A percentile compares a stretch with the other conserved stretches of the same genome.
Evolutionary conservation across 495 filamentous ascomycete species (phyloP).

Genomic region (Podospora pseudoanserina): DNA sequence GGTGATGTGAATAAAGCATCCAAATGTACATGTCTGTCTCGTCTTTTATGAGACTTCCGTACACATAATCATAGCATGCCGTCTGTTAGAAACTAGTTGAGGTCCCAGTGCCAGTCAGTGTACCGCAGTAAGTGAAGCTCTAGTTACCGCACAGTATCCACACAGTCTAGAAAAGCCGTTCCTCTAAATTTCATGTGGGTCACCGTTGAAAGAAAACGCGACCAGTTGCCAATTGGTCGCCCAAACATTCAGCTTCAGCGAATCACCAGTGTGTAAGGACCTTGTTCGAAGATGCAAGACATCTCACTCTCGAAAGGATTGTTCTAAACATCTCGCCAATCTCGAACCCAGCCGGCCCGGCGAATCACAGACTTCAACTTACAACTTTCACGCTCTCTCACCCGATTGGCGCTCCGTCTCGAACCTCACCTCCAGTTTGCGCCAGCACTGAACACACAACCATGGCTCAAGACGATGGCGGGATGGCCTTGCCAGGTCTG

Average conservation of each 20-base stretch:
- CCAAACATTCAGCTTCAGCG: background rate
- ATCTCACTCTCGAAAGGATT: background rate
- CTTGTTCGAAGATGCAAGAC: background rate
- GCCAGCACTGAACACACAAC: background rate
- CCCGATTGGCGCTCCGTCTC: slow-evolving; percentile 2
- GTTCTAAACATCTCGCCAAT: background rate
- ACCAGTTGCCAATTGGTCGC: background rate
- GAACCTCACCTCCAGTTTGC: slow-evolving; percentile 2
- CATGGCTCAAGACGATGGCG: background rate
- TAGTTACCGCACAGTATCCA: background rate
- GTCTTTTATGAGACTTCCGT: too few relatives aligned
- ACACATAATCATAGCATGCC: too few relatives aligned
- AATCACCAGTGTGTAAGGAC: background rate
- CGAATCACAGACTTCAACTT: background rate
- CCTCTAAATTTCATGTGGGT: background rate
- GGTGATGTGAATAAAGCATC: background rate
- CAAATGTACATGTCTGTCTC: too few relatives aligned
- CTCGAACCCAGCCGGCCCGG: background rate
- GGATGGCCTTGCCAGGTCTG: background rate
- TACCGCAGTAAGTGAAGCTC: background rate
- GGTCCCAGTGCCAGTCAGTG: too few relatives aligned
- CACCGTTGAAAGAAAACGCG: background rate
- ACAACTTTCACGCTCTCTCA: background rate
- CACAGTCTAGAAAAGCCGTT: background rate
- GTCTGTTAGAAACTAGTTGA: too few relatives aligned